Conservation (phyloP, 2,329 filamentous ascomycete genomes). For the Blastomyces emzantsi region DNA sequence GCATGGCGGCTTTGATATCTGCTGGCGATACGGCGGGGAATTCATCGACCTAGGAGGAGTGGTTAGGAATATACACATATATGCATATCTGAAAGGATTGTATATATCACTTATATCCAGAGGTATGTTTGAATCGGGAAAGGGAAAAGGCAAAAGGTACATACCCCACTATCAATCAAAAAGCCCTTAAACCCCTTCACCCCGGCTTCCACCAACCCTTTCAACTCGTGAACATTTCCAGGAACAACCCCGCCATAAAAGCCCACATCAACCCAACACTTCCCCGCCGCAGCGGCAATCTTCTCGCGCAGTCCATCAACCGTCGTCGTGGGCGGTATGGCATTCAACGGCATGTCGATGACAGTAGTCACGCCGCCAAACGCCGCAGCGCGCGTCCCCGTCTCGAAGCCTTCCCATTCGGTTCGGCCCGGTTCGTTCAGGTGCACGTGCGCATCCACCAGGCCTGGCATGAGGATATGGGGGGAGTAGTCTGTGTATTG, state of each 20-base stretch:
- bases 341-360: constrained; percentile 95
- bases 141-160: constrained; percentile 22
- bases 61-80: not conserved
- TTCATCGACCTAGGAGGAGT: constrained; percentile 69
- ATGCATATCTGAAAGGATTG: not conserved
- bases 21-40: constrained; percentile 79
- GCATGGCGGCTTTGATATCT: constrained; percentile 74
- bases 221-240: constrained; percentile 71
- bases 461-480: constrained; percentile 72
- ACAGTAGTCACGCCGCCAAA: constrained; percentile 96
- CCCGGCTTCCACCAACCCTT: constrained; percentile 71
- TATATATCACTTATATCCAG: not conserved
- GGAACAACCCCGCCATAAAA: constrained; percentile 95
- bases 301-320: constrained; percentile 75
- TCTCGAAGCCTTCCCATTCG: constrained; percentile 98
- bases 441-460: constrained; percentile 96
- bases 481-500: constrained; percentile 79
- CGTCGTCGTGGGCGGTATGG: constrained; percentile 92
- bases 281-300: constrained; percentile 67
- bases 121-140: not conserved
- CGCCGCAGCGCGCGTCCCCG: constrained; percentile 84
- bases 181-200: constrained; percentile 97
- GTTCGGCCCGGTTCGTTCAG: constrained; percentile 94
- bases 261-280: constrained; percentile 98
- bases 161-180: constrained; percentile 88